Conservation (phyloP, 1,139 yeast species). For the Arxiozyma heterogenica region DNA sequence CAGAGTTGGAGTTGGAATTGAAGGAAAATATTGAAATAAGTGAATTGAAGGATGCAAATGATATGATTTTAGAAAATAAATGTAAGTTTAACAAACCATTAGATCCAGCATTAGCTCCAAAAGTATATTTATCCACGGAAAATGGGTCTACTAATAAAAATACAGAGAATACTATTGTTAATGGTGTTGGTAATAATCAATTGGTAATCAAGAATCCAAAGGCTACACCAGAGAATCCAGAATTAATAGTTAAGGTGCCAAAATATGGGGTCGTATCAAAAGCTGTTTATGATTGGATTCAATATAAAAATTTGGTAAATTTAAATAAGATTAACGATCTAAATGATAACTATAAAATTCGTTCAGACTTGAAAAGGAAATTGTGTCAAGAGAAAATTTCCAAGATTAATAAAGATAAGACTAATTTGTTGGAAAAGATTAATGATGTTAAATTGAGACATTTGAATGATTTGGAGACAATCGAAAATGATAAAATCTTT, state of each 20-base stretch:
- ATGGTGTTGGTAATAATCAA: slow-evolving; percentile 1
- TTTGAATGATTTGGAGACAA: slow-evolving; percentile 20
- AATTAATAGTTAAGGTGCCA: slow-evolving; percentile 21
- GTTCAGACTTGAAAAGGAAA: slow-evolving; percentile 12
- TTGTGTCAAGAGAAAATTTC: slow-evolving; percentile 18
- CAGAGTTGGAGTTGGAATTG: background rate
- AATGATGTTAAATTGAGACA: slow-evolving; percentile 19
- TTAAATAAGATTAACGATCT: slow-evolving; percentile 15
- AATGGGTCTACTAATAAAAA: background rate
- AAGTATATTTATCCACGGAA: slow-evolving; percentile 12
- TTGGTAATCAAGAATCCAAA: slow-evolving; percentile 13
- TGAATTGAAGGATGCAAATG: slow-evolving; percentile 10
- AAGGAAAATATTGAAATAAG: slow-evolving; percentile 4
- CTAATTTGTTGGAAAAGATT: slow-evolving; percentile 14
- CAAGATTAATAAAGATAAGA: slow-evolving; percentile 15
- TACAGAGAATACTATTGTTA: background rate
- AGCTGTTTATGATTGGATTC: slow-evolving; percentile 24
- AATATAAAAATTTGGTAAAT: slow-evolving; percentile 21
- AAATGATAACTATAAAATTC: slow-evolving; percentile 7
- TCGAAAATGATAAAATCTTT: slow-evolving; percentile 19
- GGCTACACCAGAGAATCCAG: slow-evolving; percentile 28
- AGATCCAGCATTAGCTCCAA: slow-evolving; percentile 16
- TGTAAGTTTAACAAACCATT: slow-evolving; percentile 9
- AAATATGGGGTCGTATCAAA: slow-evolving; percentile 25
- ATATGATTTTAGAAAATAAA: slow-evolving; percentile 5